phyloP scores from a whole-genome alignment of 78 protist species.

The Dictyostelium purpureum region DNA sequence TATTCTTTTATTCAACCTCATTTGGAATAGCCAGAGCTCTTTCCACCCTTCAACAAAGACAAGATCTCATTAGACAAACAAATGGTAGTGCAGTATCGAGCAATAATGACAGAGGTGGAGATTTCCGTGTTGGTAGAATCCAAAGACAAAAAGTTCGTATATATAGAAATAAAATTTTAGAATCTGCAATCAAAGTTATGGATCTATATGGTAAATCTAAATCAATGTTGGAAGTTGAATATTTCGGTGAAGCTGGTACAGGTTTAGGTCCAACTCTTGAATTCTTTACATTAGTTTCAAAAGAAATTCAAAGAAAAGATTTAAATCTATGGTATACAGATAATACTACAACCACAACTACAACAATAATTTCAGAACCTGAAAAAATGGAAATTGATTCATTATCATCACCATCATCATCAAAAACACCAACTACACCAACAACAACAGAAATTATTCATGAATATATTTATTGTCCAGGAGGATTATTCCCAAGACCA shows the following conservation, averaged over 20 bases:
- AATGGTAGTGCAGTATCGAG: neutral
- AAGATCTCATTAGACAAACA: constrained; percentile 43
- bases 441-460: neutral
- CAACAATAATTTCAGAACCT: neutral
- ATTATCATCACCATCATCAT: neutral
- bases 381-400: constrained; percentile 19
- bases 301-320: constrained; percentile 82
- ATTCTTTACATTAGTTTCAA: constrained; percentile 90
- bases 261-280: constrained; percentile 92
- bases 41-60: constrained; percentile 44
- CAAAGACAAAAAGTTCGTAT: constrained; percentile 90
- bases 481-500: constrained; percentile 82
- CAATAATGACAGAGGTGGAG: constrained; percentile 41
- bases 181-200: constrained; percentile 86
- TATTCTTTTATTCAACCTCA: constrained; percentile 81
- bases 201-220: constrained; percentile 75
- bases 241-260: constrained; percentile 87
- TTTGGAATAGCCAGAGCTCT: constrained; percentile 90
- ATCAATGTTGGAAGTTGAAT: constrained; percentile 90
- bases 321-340: constrained; percentile 70
- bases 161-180: constrained; percentile 69
- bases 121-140: constrained; percentile 81
- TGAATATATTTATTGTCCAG: constrained; percentile 47
- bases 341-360: neutral
- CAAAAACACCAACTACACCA: neutral